phyloP scores from a whole-genome alignment of 352 stramenopile species.

The Aphanomyces stellatus region DNA sequence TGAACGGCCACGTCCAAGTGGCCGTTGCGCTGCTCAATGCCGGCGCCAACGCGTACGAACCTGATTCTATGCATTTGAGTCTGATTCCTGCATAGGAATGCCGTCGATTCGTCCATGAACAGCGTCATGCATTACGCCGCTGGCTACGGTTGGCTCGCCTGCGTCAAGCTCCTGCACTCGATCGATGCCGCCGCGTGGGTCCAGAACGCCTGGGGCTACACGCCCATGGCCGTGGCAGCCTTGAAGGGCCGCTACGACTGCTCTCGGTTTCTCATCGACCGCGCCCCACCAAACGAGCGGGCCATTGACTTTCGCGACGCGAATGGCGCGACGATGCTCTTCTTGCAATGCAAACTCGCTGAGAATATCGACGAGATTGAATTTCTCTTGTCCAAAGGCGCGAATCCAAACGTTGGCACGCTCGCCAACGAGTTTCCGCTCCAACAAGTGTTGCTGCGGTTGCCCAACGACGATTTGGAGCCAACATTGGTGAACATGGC shows the following conservation, averaged over 20 bases:
- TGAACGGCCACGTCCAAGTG: slow-evolving; percentile 54
- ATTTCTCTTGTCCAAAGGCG: slow-evolving; percentile 58
- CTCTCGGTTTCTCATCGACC: slow-evolving; percentile 56
- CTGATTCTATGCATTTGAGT: background rate
- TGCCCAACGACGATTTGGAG: slow-evolving; percentile 9
- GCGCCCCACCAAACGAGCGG: slow-evolving; percentile 35
- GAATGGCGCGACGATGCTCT: slow-evolving; percentile 68
- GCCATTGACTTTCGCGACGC: slow-evolving; percentile 69
- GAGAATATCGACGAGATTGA: slow-evolving; percentile 47
- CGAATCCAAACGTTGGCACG: slow-evolving; percentile 60
- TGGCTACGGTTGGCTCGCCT: slow-evolving; percentile 65
- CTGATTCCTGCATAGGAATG: slow-evolving; percentile 29
- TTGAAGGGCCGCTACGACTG: slow-evolving; percentile 48
- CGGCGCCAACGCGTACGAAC: slow-evolving; percentile 42
- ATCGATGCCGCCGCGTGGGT: slow-evolving; percentile 55
- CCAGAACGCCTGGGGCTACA: slow-evolving; percentile 65
- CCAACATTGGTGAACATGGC: slow-evolving; percentile 31
- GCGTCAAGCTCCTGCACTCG: slow-evolving; percentile 43
- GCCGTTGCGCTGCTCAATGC: slow-evolving; percentile 51
- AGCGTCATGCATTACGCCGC: slow-evolving; percentile 67
- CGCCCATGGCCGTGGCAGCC: slow-evolving; percentile 56
- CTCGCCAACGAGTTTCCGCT: slow-evolving; percentile 52
- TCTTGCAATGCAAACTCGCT: slow-evolving; percentile 69
- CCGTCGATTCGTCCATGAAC: slow-evolving; percentile 66
- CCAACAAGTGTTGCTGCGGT: slow-evolving; percentile 41